Base-by-base conservation (phyloP, 2,329 filamentous ascomycete species). In the Alternaria atra region DNA sequence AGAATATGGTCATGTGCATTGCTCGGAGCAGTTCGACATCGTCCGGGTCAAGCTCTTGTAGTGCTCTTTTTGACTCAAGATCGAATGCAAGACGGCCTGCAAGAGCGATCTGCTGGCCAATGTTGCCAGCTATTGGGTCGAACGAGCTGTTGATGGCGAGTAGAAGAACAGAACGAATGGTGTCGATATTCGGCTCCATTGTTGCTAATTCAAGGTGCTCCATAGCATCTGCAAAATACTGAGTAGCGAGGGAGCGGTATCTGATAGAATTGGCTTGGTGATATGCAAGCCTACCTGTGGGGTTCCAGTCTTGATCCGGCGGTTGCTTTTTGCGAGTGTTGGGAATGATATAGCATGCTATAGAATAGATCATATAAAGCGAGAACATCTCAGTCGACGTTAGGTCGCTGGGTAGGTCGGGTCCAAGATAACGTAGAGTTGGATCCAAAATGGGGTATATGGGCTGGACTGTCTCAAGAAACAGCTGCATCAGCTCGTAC, bases 321-420 rank as follows among this genome's bases (percentile, higher is more conserved):
- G 70, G 56, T 20, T 64, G 66, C 42, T 64, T 70, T 42, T 71
- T 71, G 9, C 68, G 63, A 9, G 61, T 72, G 6, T 68, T 72
- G 7, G 74, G 74, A 15, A 73, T 64, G 3, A 77, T 60, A 46
- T 77, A 72, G 59, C 74, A 78, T 25, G 68, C 70, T 23, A 78
- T 76, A 8, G 75, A 75, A 55, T 77, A 78, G 15, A 77, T 68
- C 74, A 78, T 77, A 47, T 77, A 73, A 12, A 78, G 64, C 2
- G 68, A 67, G 51, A 78, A 77, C 1, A 63, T 59, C 29, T 78
- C 76, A 0, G 66, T 63, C 4, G 68, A 64, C 1, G 56, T 65
- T 13, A 78, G 64, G 52, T 75, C 66, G 10, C 55, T 25, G 6
- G 72, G 73, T 3, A 71, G 55, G 10, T 72, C 66, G 6, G 63